These are phyloP conservation scores for Ogataea degrootiae DNA, from an alignment of 805 yeast species.

Conservation along the genomic window DNA sequence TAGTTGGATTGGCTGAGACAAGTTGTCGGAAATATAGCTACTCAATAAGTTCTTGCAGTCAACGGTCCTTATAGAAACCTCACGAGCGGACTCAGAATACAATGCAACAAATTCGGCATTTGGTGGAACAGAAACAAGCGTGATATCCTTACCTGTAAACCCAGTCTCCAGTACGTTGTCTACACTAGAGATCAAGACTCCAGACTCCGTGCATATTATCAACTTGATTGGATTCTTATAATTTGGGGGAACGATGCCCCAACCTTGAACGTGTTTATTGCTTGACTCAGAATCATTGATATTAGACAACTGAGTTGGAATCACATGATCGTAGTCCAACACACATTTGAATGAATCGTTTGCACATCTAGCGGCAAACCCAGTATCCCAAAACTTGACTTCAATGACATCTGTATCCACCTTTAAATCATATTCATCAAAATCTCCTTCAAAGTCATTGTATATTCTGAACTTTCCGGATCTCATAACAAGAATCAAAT, in stretches of 20 bases:
- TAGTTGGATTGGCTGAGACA: conserved; percentile 39
- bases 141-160: conserved; percentile 9
- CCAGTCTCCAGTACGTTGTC: conserved; percentile 5
- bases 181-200: conserved; percentile 5
- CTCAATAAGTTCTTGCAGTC: conserved; percentile 41
- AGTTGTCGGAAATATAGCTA: conserved; percentile 35
- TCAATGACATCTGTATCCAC: conserved; percentile 31
- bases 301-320: conserved; percentile 26
- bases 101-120: conserved; percentile 52
- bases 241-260: conserved; percentile 20
- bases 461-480: conserved; percentile 54
- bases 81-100: conserved; percentile 35
- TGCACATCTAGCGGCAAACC: conserved; percentile 39
- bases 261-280: conserved; percentile 10
- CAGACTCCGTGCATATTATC: conserved; percentile 11
- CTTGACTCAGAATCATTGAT: background rate
- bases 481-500: conserved; percentile 50
- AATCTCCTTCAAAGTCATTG: conserved; percentile 62
- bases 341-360: conserved; percentile 39
- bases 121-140: conserved; percentile 34
- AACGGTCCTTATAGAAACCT: conserved; percentile 46
- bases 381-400: conserved; percentile 36
- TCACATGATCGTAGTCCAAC: conserved; percentile 32
- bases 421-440: conserved; percentile 46
- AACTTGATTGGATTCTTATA: conserved; percentile 12